Base-by-base conservation (phyloP, 768 basidiomycete genomes). In the Coprinellus micaceus region DNA sequence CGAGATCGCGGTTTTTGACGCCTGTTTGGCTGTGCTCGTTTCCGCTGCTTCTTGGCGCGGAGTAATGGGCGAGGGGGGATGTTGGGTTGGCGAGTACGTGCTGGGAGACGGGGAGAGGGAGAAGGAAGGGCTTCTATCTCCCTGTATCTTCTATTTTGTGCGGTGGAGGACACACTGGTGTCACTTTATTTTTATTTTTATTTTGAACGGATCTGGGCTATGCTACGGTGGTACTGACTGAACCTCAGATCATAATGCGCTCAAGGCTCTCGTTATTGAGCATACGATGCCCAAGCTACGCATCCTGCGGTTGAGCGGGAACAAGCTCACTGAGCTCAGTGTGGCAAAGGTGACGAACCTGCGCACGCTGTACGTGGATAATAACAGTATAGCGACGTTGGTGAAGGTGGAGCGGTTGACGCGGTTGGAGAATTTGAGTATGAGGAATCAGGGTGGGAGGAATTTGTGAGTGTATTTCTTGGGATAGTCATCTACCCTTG, bases 351-450 rank as follows among this genome's bases (percentile, higher is more conserved):
- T 90, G 67, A 75, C 82, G 2, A 86, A 84, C 69, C 72, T 98
- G 64, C 84, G 94, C 61, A 96, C 91, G 67, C 82, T 99, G 13
- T 98, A 97, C 69, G 84, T 90, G 70, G 97, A 99, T 77, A 86
- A 87, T 69, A 96, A 97, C 67, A 69, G 70, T 39, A 76, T 91
- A 29, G 72, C 68, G 29, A 66, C 73, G 46, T 67, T 89, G 49
- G 69, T 64, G 45, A 82, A 82, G 68, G 66, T 82, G 64, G 78
- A 82, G 58, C 77, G 81, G 15, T 72, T 91, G 63, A 72, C 69
- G 50, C 89, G 83, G 71, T 75, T 99, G 66, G 94, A 98, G 71
- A 93, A 93, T 65, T 77, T 99, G 51, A 94, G 91, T 66, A 61
- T 98, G 76, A 82, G 97, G 70, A 93, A 94, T 71, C 96, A 99